Evolutionary conservation across 345 rosid genomes (phyloP).

Genomic region (Arabidopsis thaliana): TAIR10.1 NC_003075.7:11997501-11998000

Average conservation of each 20-base stretch:
- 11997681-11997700: slow-evolving; percentile 24
- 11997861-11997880: slow-evolving; percentile 81
- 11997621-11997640: not conserved
- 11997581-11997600: slow-evolving; percentile 48
- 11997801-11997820: slow-evolving; percentile 92
- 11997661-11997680: not conserved
- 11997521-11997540: slow-evolving; percentile 17
- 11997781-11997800: slow-evolving; percentile 71
- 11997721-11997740: slow-evolving; percentile 38
- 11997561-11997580: slow-evolving; percentile 37
- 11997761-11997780: slow-evolving; percentile 67
- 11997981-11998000: not conserved
- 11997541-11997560: slow-evolving; percentile 18
- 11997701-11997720: slow-evolving; percentile 26
- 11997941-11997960: not conserved
- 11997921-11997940: slow-evolving; percentile 1
- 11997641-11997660: slow-evolving; percentile 32
- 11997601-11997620: slow-evolving; percentile 25
- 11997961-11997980: not conserved
- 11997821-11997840: slow-evolving; percentile 79
- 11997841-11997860: slow-evolving; percentile 72
- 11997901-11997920: slow-evolving; percentile 85
- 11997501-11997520: slow-evolving; percentile 42
- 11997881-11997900: slow-evolving; percentile 63
- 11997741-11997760: slow-evolving; percentile 64